Evolutionary conservation across 352 stramenopile genomes (phyloP).

Genomic region (Phytopythium montanum): DNA sequence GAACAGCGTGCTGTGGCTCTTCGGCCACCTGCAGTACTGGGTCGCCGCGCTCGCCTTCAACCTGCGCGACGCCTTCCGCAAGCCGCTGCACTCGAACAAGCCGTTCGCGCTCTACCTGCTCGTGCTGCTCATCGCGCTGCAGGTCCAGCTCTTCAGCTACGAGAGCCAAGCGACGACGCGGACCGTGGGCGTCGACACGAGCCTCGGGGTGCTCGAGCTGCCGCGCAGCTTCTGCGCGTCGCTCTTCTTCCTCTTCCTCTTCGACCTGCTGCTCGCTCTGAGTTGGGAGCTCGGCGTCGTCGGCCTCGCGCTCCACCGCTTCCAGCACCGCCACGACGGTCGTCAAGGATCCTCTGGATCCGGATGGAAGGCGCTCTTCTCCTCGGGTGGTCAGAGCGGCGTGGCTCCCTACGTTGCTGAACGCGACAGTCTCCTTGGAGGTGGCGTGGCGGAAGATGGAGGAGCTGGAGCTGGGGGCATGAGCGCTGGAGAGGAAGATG

Average conservation of each 20-base stretch:
- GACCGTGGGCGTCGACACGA: constrained; percentile 56
- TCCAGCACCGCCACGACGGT: constrained; percentile 36
- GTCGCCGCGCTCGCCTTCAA: constrained; percentile 70
- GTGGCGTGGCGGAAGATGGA: constrained; percentile 5
- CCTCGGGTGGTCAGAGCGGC: constrained; percentile 24
- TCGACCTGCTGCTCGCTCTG: constrained; percentile 47
- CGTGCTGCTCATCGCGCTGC: constrained; percentile 49
- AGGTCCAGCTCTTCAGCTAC: constrained; percentile 65
- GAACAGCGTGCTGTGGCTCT: constrained; percentile 75
- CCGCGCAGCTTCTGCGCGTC: constrained; percentile 50
- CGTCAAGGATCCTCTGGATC: constrained; percentile 4
- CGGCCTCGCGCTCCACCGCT: constrained; percentile 41
- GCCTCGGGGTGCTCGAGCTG: constrained; percentile 45
- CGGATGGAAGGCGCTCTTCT: constrained; percentile 20
- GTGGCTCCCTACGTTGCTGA: constrained; percentile 48
- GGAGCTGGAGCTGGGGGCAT: constrained; percentile 6
- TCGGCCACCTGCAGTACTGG: constrained; percentile 77
- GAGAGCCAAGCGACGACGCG: constrained; percentile 44
- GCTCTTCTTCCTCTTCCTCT: constrained; percentile 68
- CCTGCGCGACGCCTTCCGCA: constrained; percentile 51
- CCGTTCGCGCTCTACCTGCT: constrained; percentile 45
- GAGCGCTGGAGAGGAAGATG: constrained; percentile 40
- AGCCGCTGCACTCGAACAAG: constrained; percentile 53
- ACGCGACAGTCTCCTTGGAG: constrained; percentile 41
- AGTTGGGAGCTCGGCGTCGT: constrained; percentile 64